These are phyloP conservation scores for Phytopythium montanum DNA, from an alignment of 352 stramenopile species.

Conservation along the genomic window DNA sequence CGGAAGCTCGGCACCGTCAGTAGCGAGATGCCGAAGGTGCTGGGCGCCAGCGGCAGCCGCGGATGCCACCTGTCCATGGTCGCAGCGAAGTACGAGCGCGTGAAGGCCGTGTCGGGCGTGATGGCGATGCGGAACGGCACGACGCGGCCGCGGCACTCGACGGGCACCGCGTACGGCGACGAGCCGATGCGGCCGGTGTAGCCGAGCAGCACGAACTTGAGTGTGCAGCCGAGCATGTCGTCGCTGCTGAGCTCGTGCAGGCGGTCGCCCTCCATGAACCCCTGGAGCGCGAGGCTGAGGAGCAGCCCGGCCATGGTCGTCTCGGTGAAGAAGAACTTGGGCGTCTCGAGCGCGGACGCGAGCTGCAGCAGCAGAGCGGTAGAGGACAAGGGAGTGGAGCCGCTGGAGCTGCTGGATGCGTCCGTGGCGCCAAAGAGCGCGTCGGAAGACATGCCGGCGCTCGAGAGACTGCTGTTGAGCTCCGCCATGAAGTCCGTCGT, in stretches of 20 bases:
- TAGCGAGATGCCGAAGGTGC: conserved; percentile 33
- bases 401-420: not conserved
- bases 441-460: conserved; percentile 3
- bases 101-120: conserved; percentile 61
- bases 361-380: conserved; percentile 16
- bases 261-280: conserved; percentile 36
- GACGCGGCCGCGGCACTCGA: conserved; percentile 43
- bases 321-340: conserved; percentile 66
- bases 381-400: not conserved
- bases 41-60: conserved; percentile 38
- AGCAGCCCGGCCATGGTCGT: conserved; percentile 59
- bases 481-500: conserved; percentile 19
- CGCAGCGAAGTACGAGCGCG: conserved; percentile 52
- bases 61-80: conserved; percentile 56
- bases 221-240: conserved; percentile 36
- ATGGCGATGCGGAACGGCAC: conserved; percentile 75
- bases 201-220: conserved; percentile 47
- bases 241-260: conserved; percentile 35
- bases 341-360: conserved; percentile 29
- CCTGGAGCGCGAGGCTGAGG: conserved; percentile 45
- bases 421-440: not conserved
- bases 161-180: conserved; percentile 40
- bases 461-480: conserved; percentile 14
- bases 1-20: conserved; percentile 48
- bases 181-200: conserved; percentile 35